These are phyloP conservation scores for Cetraspora pellucida DNA, from an alignment of 192 early-diverging fungal genomes.

Conservation along the genomic window DNA sequence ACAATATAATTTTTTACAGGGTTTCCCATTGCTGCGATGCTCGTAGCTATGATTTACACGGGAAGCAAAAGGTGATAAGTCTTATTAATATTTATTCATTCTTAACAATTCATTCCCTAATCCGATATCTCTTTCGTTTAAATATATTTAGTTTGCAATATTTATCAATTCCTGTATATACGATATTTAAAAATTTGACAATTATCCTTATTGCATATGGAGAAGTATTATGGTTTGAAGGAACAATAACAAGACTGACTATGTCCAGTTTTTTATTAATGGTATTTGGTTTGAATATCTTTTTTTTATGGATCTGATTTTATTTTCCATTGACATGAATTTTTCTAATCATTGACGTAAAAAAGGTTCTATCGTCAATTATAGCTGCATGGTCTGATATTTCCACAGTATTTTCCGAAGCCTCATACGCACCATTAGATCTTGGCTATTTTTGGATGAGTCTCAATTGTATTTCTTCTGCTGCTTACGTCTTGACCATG, in stretches of 20 bases:
- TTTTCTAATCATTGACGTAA: background rate
- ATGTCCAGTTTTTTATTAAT: slow-evolving; percentile 81
- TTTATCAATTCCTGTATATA: slow-evolving; percentile 92
- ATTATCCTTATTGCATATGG: slow-evolving; percentile 96
- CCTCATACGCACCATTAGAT: slow-evolving; percentile 28
- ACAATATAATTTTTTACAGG: slow-evolving; percentile 42
- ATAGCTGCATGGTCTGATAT: slow-evolving; percentile 86
- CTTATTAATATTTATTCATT: background rate
- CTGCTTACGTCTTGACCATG: slow-evolving; percentile 88
- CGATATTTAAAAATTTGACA: slow-evolving; percentile 98
- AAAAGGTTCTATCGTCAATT: slow-evolving; percentile 76
- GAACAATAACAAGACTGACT: slow-evolving; percentile 80
- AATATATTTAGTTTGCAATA: slow-evolving; percentile 65
- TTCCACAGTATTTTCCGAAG: slow-evolving; percentile 36
- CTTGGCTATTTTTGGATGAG: slow-evolving; percentile 89
- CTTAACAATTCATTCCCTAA: background rate
- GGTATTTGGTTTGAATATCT: slow-evolving; percentile 43
- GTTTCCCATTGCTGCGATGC: slow-evolving; percentile 82
- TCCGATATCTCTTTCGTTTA: background rate
- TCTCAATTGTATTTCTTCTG: slow-evolving; percentile 87
- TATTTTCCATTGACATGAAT: background rate
- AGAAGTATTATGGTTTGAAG: slow-evolving; percentile 84
- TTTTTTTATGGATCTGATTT: background rate
- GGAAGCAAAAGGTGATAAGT: slow-evolving; percentile 77
- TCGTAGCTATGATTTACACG: slow-evolving; percentile 96